Conservation (phyloP, 2,329 filamentous ascomycete genomes). For the Scopulariopsis brevicaulis region DNA sequence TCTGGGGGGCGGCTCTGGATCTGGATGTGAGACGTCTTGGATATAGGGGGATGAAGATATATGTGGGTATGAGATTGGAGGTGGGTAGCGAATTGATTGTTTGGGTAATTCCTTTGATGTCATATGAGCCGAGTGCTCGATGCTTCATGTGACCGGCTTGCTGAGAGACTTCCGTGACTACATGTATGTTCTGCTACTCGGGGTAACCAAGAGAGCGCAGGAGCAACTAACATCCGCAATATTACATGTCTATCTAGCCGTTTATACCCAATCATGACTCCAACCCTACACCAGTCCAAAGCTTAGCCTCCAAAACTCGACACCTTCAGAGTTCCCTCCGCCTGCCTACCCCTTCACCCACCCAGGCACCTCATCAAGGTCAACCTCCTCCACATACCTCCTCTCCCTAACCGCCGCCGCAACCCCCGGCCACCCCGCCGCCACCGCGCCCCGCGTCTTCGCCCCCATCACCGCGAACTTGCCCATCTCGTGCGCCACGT, state of each 20-base stretch:
- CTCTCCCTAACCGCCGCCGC: constrained; percentile 57
- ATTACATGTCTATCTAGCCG: neutral
- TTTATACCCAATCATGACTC: neutral
- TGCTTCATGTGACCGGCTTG: neutral
- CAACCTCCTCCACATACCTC: constrained; percentile 43
- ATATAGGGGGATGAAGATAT: neutral
- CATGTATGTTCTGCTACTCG: neutral
- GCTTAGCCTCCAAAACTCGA: neutral
- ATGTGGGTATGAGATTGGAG: neutral
- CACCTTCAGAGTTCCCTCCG: constrained; percentile 1
- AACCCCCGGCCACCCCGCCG: constrained; percentile 65
- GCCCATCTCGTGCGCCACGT: constrained; percentile 64
- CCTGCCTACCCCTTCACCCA: constrained; percentile 47
- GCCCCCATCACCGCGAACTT: constrained; percentile 77
- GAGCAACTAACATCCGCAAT: neutral
- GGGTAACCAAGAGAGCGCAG: neutral
- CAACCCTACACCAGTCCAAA: neutral
- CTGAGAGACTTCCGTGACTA: neutral
- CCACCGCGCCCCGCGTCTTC: constrained; percentile 51
- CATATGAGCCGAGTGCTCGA: neutral
- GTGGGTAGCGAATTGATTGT: neutral
- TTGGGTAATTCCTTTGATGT: neutral
- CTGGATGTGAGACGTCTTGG: too few relatives aligned
- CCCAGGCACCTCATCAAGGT: constrained; percentile 59
- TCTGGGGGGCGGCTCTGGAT: neutral